Conservation (phyloP, 2,329 filamentous ascomycete species). For the Aureobasidium sp. region DNA sequence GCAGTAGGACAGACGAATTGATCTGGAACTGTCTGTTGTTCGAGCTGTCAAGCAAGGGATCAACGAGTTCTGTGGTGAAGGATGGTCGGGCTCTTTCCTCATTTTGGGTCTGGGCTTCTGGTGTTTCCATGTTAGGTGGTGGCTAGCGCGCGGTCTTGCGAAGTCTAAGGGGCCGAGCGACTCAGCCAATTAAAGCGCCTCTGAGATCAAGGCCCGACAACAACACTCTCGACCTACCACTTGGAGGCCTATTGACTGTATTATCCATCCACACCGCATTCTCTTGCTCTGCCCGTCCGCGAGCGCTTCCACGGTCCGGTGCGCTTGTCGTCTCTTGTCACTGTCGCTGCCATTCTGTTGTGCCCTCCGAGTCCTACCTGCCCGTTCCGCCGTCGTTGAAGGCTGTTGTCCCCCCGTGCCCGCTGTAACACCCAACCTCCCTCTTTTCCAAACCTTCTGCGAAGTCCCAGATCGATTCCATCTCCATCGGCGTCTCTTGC, state of each 20-base stretch:
- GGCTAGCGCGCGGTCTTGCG: not conserved
- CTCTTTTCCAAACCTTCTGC: not conserved
- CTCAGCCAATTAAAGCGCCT: not conserved
- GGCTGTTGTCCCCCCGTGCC: slow-evolving; percentile 9
- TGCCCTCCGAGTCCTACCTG: not conserved
- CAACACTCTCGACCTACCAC: not conserved
- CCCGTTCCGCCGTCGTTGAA: slow-evolving; percentile 1
- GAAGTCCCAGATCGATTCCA: not conserved
- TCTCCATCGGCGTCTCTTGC: not conserved
- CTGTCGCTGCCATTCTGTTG: not conserved
- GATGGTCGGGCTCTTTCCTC: not conserved
- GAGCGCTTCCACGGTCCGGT: not conserved
- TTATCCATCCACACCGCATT: slow-evolving; percentile 4
- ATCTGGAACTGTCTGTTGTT: not conserved
- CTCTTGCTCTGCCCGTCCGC: not conserved
- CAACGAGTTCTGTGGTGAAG: not conserved
- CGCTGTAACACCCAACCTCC: slow-evolving; percentile 10
- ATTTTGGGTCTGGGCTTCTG: not conserved
- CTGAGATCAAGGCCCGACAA: not conserved
- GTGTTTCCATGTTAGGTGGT: not conserved
- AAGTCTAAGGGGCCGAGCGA: not conserved
- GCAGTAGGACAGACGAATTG: not conserved
- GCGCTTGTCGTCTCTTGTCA: slow-evolving; percentile 2
- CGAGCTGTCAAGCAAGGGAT: slow-evolving; percentile 3
- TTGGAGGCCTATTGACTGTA: slow-evolving; percentile 1